Percentiles rank a stretch among this genome's conserved stretches.
phyloP scores from a whole-genome alignment of 1,284 basidiomycete species.

The Malassezia sp. region DNA sequence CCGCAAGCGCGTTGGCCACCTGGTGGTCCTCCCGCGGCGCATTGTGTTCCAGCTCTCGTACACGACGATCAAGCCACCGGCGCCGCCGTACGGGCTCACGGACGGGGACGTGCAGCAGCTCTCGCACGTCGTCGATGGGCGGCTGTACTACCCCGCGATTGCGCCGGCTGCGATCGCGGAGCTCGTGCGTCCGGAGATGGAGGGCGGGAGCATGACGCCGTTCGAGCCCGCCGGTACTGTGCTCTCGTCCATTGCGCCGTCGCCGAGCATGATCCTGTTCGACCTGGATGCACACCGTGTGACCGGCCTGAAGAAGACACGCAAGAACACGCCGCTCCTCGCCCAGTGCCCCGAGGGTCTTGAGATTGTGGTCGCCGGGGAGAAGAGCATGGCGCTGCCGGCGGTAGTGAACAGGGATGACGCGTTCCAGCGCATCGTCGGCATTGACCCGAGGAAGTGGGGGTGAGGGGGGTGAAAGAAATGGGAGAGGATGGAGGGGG shows the following conservation, averaged over 20 bases:
- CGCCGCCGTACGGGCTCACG: background rate
- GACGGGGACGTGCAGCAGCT: background rate
- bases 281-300: slow-evolving; percentile 1
- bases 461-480: too few species aligned
- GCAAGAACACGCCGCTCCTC: slow-evolving; percentile 11
- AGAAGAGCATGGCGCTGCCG: slow-evolving; percentile 2
- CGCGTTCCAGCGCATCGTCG: slow-evolving; percentile 9
- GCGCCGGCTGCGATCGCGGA: background rate
- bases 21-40: slow-evolving; percentile 14
- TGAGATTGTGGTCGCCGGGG: slow-evolving; percentile 8
- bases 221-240: slow-evolving; percentile 1
- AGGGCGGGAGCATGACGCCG: background rate
- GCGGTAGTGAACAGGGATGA: slow-evolving; percentile 8
- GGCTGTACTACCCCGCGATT: slow-evolving; percentile 9
- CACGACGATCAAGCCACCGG: slow-evolving; percentile 1
- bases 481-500: background rate
- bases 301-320: slow-evolving; percentile 9
- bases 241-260: background rate
- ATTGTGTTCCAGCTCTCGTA: slow-evolving; percentile 11
- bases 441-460: slow-evolving; percentile 8
- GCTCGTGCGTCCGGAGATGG: slow-evolving; percentile 7
- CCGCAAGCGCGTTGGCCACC: slow-evolving; percentile 15
- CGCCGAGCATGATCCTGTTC: slow-evolving; percentile 6
- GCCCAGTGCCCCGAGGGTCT: slow-evolving; percentile 12
- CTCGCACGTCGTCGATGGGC: slow-evolving; percentile 8